These are phyloP conservation scores for Kodamaea kaohsiungensis DNA, from an alignment of 805 yeast genomes.

Conservation along the genomic window DNA sequence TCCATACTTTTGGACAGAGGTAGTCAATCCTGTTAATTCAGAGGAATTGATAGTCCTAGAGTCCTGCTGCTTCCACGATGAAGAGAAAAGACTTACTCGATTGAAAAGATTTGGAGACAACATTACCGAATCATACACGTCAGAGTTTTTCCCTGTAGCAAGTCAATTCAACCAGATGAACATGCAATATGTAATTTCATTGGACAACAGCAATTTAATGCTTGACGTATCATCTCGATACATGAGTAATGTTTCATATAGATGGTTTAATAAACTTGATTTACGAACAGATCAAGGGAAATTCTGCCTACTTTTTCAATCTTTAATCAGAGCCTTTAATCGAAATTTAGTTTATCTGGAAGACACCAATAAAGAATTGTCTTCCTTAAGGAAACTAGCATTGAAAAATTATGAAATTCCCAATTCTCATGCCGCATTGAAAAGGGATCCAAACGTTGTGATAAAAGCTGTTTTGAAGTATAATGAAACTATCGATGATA, in stretches of 20 bases:
- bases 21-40: conserved; percentile 29
- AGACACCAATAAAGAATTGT: conserved; percentile 19
- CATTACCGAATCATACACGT: conserved; percentile 7
- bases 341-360: conserved; percentile 3
- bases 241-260: conserved; percentile 30
- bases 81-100: conserved; percentile 23
- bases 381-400: conserved; percentile 22
- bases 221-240: conserved; percentile 34
- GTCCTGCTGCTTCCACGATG: conserved; percentile 30
- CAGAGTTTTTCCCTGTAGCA: conserved; percentile 21
- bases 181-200: conserved; percentile 31
- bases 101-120: conserved; percentile 16
- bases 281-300: conserved; percentile 29
- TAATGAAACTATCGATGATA: conserved; percentile 24
- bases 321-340: conserved; percentile 26
- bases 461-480: conserved; percentile 24
- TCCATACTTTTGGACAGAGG: conserved; percentile 40
- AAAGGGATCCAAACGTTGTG: conserved; percentile 28
- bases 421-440: conserved; percentile 24
- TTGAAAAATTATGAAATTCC: conserved; percentile 27
- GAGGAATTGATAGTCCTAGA: conserved; percentile 29
- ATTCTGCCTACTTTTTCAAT: conserved; percentile 23
- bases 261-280: conserved; percentile 31
- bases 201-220: conserved; percentile 17
- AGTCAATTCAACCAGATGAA: conserved; percentile 28